A percentile compares a stretch with the other conserved stretches of the same genome.
phyloP scores from a whole-genome alignment of 2,329 filamentous ascomycete species.

The Aspergillus amoenus region DNA sequence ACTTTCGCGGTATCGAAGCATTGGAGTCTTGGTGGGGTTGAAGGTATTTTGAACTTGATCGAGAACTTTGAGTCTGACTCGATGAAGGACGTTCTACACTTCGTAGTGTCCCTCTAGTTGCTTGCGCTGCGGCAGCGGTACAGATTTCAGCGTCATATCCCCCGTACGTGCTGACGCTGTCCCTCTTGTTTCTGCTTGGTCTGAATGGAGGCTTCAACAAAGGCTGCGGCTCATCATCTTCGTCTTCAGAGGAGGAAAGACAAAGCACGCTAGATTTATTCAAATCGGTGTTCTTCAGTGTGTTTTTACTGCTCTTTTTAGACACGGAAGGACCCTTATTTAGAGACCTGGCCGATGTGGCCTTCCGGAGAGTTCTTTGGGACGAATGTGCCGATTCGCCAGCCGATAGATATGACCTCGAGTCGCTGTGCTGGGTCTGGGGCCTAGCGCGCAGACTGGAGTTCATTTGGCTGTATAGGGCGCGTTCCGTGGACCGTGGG shows the following conservation, averaged over 20 bases:
- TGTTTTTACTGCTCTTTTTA: conserved; percentile 40
- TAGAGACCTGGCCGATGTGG: conserved; percentile 24
- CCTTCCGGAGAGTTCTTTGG: conserved; percentile 14
- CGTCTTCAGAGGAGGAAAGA: conserved; percentile 51
- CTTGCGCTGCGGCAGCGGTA: conserved; percentile 40
- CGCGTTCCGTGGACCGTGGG: conserved; percentile 9
- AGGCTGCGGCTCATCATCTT: conserved; percentile 36
- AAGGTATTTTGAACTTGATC: conserved; percentile 17
- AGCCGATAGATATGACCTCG: conserved; percentile 18
- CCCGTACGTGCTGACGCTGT: conserved; percentile 41
- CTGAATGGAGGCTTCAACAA: conserved; percentile 14
- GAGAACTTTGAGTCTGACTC: conserved; percentile 27
- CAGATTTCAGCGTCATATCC: conserved; percentile 46
- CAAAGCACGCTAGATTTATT: conserved; percentile 47
- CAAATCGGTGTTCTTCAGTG: conserved; percentile 41
- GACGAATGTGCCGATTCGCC: conserved; percentile 7
- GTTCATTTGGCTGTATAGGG: conserved; percentile 26
- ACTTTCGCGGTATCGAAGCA: conserved; percentile 28
- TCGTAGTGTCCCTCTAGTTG: conserved; percentile 29
- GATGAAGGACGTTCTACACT: conserved; percentile 30
- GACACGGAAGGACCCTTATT: conserved; percentile 25
- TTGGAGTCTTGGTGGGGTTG: conserved; percentile 24
- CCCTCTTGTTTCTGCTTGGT: conserved; percentile 26
- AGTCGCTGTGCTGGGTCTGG: conserved; percentile 19
- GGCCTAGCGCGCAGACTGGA: conserved; percentile 25